These are phyloP conservation scores for Mollisia scopiformis DNA, from an alignment of 2,329 filamentous ascomycete species.

Conservation along the genomic window DNA sequence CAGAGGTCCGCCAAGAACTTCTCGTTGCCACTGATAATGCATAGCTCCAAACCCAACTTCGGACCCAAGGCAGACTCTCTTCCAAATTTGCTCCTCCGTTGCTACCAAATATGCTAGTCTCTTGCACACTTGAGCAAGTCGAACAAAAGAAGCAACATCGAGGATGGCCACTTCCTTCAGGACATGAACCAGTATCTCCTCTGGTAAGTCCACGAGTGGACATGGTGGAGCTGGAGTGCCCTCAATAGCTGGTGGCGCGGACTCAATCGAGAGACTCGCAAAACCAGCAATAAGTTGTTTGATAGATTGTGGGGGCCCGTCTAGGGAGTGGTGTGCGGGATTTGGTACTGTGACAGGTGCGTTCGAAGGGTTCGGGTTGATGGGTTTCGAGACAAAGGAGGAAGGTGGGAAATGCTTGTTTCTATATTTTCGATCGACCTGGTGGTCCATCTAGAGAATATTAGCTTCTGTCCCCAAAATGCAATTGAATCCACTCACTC, in stretches of 20 bases:
- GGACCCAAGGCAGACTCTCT: slow-evolving; percentile 67
- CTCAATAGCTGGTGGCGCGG: slow-evolving; percentile 69
- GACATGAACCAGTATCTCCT: slow-evolving; percentile 84
- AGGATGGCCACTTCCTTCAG: slow-evolving; percentile 70
- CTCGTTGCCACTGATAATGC: slow-evolving; percentile 76
- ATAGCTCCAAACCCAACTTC: slow-evolving; percentile 83
- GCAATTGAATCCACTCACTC: slow-evolving; percentile 52
- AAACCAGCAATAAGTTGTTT: slow-evolving; percentile 78
- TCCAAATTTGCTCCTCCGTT: slow-evolving; percentile 88
- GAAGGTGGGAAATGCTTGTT: slow-evolving; percentile 85
- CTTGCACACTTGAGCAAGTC: slow-evolving; percentile 82
- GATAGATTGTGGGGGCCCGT: slow-evolving; percentile 56
- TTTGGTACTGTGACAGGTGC: slow-evolving; percentile 54
- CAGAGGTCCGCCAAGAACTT: slow-evolving; percentile 58
- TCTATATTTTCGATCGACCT: slow-evolving; percentile 84
- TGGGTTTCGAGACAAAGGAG: slow-evolving; percentile 48
- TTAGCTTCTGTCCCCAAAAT: slow-evolving; percentile 16
- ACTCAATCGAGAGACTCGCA: slow-evolving; percentile 68
- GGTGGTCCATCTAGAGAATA: slow-evolving; percentile 69
- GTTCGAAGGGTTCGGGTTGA: slow-evolving; percentile 45
- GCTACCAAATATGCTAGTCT: slow-evolving; percentile 82
- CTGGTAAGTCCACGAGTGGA: slow-evolving; percentile 75
- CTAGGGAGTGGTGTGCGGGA: slow-evolving; percentile 59
- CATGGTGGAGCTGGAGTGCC: slow-evolving; percentile 76
- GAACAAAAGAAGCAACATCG: slow-evolving; percentile 78